Evolutionary conservation across 306 rosid species (phyloP).

Genomic region (Phaseolus lunatus): DNA sequence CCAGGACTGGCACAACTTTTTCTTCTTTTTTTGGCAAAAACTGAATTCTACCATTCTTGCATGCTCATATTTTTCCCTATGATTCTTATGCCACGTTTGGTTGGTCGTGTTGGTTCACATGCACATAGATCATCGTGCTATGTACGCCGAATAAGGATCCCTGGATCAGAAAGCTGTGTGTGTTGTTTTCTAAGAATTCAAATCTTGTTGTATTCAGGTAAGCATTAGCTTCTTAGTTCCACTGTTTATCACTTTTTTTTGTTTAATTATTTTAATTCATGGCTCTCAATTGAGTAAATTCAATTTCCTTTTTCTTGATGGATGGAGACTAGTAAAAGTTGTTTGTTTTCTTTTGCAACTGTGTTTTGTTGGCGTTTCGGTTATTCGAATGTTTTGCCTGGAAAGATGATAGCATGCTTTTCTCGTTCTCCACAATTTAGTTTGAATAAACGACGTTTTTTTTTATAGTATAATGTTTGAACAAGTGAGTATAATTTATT

Average conservation of each 20-base stretch:
- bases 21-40: background rate
- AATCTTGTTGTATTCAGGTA: background rate
- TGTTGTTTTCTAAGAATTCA: background rate
- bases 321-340: background rate
- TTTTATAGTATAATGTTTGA: too few species aligned
- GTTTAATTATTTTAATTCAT: background rate
- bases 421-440: background rate
- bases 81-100: background rate
- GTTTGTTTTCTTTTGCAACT: constrained; percentile 1
- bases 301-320: background rate
- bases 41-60: background rate
- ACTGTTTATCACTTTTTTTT: background rate
- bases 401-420: constrained; percentile 8
- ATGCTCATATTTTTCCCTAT: background rate
- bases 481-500: background rate
- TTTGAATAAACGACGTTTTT: too few species aligned
- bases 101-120: background rate
- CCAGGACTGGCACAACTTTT: background rate
- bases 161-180: background rate
- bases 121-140: background rate
- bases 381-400: background rate
- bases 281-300: background rate
- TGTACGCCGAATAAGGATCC: background rate
- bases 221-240: background rate
- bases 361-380: background rate